phyloP scores from a whole-genome alignment of 1,284 basidiomycete species.

The Sparassis latifolia region DNA sequence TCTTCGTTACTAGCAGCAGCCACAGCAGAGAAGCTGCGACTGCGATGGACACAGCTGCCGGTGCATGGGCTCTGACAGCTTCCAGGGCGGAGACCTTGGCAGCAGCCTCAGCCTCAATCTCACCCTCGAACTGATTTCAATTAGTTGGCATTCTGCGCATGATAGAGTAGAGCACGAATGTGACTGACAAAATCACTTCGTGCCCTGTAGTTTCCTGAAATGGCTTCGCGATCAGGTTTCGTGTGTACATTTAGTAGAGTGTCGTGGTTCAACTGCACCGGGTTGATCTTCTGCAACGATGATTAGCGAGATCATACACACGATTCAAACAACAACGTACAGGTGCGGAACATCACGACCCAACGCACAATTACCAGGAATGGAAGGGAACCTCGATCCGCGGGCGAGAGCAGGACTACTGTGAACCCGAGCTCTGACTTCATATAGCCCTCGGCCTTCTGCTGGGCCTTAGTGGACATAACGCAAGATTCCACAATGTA shows the following conservation, averaged over 20 bases:
- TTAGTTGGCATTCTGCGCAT: constrained; percentile 93
- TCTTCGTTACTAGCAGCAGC: constrained; percentile 80
- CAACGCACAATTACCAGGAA: constrained; percentile 96
- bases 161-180: constrained; percentile 82
- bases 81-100: constrained; percentile 30
- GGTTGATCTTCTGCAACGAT: constrained; percentile 77
- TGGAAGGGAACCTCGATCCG: constrained; percentile 99
- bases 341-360: constrained; percentile 96
- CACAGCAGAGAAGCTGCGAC: constrained; percentile 37
- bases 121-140: constrained; percentile 98
- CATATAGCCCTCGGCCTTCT: constrained; percentile 84
- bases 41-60: constrained; percentile 38
- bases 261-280: constrained; percentile 85
- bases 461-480: constrained; percentile 72
- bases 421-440: constrained; percentile 95
- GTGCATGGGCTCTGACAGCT: constrained; percentile 19
- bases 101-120: constrained; percentile 68
- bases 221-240: constrained; percentile 95
- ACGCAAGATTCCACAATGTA: constrained; percentile 89
- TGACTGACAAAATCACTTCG: constrained; percentile 83
- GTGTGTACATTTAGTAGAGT: constrained; percentile 94
- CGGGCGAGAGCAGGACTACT: constrained; percentile 80
- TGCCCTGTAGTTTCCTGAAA: constrained; percentile 94
- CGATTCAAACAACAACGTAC: constrained; percentile 28
- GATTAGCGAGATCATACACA: constrained; percentile 15